Percentiles rank a stretch among this genome's conserved stretches.
These are phyloP conservation scores for Neoascochyta sp. DNA, from an alignment of 2,329 filamentous ascomycete species.

Conservation along the genomic window DNA sequence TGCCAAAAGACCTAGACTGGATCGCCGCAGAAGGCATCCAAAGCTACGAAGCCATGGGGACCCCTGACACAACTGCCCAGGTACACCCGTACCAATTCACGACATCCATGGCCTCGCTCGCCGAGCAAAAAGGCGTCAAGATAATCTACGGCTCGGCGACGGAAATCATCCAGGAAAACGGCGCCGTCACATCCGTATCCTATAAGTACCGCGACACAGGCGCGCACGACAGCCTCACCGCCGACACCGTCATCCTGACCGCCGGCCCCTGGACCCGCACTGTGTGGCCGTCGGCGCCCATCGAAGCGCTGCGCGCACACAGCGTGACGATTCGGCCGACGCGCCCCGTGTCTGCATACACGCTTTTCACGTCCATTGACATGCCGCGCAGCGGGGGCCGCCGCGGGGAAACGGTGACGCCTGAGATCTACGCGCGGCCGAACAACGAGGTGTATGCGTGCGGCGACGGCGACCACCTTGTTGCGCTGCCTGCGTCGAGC, in stretches of 20 bases:
- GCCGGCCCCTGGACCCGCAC: slow-evolving; percentile 60
- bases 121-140: slow-evolving; percentile 56
- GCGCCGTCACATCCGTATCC: slow-evolving; percentile 61
- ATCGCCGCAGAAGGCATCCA: slow-evolving; percentile 63
- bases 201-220: slow-evolving; percentile 53
- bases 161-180: slow-evolving; percentile 55
- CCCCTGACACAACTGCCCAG: slow-evolving; percentile 77
- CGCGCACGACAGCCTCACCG: slow-evolving; percentile 49
- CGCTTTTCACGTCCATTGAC: slow-evolving; percentile 81
- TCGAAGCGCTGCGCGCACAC: slow-evolving; percentile 59
- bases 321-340: slow-evolving; percentile 59
- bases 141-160: slow-evolving; percentile 68
- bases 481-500: slow-evolving; percentile 71
- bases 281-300: slow-evolving; percentile 54
- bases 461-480: slow-evolving; percentile 74
- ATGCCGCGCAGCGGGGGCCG: slow-evolving; percentile 56
- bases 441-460: slow-evolving; percentile 91
- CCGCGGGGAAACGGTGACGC: slow-evolving; percentile 59
- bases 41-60: slow-evolving; percentile 80
- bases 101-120: slow-evolving; percentile 72
- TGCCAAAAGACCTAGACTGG: slow-evolving; percentile 84
- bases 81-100: slow-evolving; percentile 93
- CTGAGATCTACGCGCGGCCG: slow-evolving; percentile 90
- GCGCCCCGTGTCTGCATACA: slow-evolving; percentile 64
- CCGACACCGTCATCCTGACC: slow-evolving; percentile 57